Conservation (phyloP, 345 rosid species). For the Rhizophora apiculata region DNA sequence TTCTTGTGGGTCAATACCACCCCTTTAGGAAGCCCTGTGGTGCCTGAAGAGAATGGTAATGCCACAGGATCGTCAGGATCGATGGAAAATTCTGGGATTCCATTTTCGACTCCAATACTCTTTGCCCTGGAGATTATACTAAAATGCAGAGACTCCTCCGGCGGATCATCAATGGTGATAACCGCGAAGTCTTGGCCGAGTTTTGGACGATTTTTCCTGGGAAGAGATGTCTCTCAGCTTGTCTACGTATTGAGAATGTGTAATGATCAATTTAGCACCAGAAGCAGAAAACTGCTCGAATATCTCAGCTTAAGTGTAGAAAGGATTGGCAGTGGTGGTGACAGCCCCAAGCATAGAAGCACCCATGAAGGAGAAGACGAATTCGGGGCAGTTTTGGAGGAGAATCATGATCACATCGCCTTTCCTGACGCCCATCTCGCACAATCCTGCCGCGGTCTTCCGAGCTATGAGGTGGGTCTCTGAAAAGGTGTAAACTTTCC, state of each 20-base stretch:
- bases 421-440: conserved; percentile 47
- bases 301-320: conserved; percentile 68
- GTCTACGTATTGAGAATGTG: conserved; percentile 63
- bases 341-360: conserved; percentile 86
- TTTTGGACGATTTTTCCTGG: conserved; percentile 9
- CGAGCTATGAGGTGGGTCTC: conserved; percentile 50
- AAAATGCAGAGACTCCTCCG: conserved; percentile 67
- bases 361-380: conserved; percentile 81
- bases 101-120: conserved; percentile 18
- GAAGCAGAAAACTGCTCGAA: conserved; percentile 56
- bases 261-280: conserved; percentile 57
- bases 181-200: conserved; percentile 46
- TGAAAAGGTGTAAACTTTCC: conserved; percentile 39
- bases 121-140: conserved; percentile 36
- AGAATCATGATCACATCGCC: conserved; percentile 90
- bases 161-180: conserved; percentile 58
- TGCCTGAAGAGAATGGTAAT: conserved; percentile 83
- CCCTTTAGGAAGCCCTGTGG: conserved; percentile 90
- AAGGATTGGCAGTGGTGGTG: conserved; percentile 82
- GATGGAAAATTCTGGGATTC: conserved; percentile 22
- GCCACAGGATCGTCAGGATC: conserved; percentile 68
- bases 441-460: conserved; percentile 58
- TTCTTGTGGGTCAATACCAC: conserved; percentile 78
- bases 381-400: conserved; percentile 77
- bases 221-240: conserved; percentile 35